Base-by-base conservation (phyloP, 2,329 filamentous ascomycete genomes). In the Aureobasidium sp. region DNA sequence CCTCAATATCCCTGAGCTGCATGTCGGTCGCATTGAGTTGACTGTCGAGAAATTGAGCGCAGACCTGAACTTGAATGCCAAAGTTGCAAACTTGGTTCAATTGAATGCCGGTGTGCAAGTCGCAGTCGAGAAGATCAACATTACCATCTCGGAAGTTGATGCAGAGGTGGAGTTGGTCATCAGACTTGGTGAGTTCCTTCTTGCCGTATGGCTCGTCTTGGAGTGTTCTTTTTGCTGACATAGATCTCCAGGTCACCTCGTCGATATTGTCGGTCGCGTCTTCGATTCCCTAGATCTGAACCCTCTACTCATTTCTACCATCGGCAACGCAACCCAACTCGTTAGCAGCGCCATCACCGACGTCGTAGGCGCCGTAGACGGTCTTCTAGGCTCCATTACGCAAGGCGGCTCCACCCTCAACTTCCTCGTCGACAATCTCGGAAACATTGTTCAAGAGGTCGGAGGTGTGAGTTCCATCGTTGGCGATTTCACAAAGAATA, bases 371-470 rank as follows among this genome's bases (percentile, higher is more conserved):
- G 86, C 81, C 0, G 86, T 89, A 78, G 87, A 89, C 69, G 87
- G 87, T 0, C 77, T 90, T 38, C 81, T 90, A 3, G 88, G 87
- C 11, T 85, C 84, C 25, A 86, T 90, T 68, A 85, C 86, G 2
- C 85, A 88, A 68, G 85, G 86, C 43, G 72, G 71, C 59, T 71
- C 59, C 10, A 82, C 78, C 20, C 82, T 87, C 74, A 88, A 84
- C 53, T 74, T 73, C 63, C 42, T 74, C 33, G 72, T 90, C 68
- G 88, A 90, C 75, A 90, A 90, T 71, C 79, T 90, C 3, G 88
- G 88, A 42, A 89, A 90, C 69, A 89, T 90, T 68, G 85, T 90
- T 1, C 87, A 89, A 71, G 84, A 89, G 70, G 85, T 88, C 0
- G 80, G 79, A 1, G 84, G 83, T 27, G 77, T 75, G 1, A 76